A percentile compares a stretch with the other conserved stretches of the same genome.
phyloP scores from a whole-genome alignment of 2,329 filamentous ascomycete genomes.

The Alternaria atra region DNA sequence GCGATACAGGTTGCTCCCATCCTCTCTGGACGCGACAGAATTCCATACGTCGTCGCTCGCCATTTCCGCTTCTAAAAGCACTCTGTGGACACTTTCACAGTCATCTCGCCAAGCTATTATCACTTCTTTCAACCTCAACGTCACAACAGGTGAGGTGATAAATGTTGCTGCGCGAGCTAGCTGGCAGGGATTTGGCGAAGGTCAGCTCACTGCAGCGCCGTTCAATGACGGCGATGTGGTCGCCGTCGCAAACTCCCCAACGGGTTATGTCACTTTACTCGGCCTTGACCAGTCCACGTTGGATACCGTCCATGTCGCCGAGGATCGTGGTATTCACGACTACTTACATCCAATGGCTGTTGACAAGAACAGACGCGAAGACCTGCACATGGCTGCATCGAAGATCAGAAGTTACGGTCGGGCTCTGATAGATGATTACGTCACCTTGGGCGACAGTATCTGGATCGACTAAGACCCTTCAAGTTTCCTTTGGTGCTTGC shows the following conservation, averaged over 20 bases:
- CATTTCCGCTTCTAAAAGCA: constrained; percentile 26
- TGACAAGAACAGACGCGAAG: background rate
- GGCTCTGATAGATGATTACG: constrained; percentile 4
- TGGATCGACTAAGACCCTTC: constrained; percentile 17
- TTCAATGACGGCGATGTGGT: constrained; percentile 27
- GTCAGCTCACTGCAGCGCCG: constrained; percentile 24
- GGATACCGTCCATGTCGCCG: background rate
- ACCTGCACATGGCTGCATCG: background rate
- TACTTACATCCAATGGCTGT: constrained; percentile 5
- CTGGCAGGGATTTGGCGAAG: constrained; percentile 24
- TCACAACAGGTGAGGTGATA: constrained; percentile 30
- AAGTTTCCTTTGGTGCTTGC: background rate
- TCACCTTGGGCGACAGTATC: constrained; percentile 8
- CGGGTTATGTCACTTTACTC: constrained; percentile 27
- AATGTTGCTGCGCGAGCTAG: constrained; percentile 24
- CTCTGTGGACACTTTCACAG: constrained; percentile 34
- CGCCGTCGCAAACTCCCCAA: constrained; percentile 29
- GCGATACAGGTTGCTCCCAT: constrained; percentile 23
- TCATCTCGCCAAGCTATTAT: constrained; percentile 24
- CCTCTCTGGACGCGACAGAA: constrained; percentile 17
- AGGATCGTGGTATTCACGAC: constrained; percentile 1
- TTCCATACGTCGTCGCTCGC: constrained; percentile 27
- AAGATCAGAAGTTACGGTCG: constrained; percentile 19
- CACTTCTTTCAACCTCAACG: constrained; percentile 27
- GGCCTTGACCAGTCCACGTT: constrained; percentile 19